Base-by-base conservation (phyloP, 805 yeast genomes). In the Lachancea thermotolerans region DNA sequence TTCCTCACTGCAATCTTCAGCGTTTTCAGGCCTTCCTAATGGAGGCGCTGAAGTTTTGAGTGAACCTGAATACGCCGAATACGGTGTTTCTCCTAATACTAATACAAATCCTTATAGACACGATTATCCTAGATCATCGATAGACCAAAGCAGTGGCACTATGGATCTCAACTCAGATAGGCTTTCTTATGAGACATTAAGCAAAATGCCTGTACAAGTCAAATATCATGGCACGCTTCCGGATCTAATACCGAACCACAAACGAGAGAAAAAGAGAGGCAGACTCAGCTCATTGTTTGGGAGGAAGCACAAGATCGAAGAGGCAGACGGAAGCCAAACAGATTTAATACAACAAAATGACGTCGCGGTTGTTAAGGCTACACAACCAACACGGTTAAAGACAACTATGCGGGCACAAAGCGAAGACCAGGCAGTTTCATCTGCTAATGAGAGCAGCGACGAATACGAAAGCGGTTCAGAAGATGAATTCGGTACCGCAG, bases 341-440 rank as follows among this genome's bases (percentile, higher is more conserved):
- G 34, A 33, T 28, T 14, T 37, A 7, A 30, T 34, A 8, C 16
- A 18, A 15, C 16, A 21, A 9, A 28, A 41, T 15, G 38, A 41
- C 16, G 30, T 33, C 3, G 35, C 44, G 10, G 30, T 41, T 12
- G 44, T 34, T 11, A 44, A 44, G 27, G 34, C 32, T 8, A 33
- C 33, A 11, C 41, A 41, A 35, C 37, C 27, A 7, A 25, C 49
- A 35, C 54, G 48, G 38, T 51, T 62, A 30, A 59, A 53, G 41
- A 56, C 60, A 2, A 62, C 65, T 1, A 57, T 62, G 62, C 52
- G 66, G 28, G 48, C 53, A 15, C 47, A 42, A 27, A 47, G 45
- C n/a, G 32, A 37, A 16, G 48, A 47, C 18, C 18, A 44, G 30
- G 42, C 41, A 10, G 37, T 37, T 10, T 31, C 44, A 7, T 16